Base-by-base conservation (phyloP, 2,329 filamentous ascomycete species). In the Fusarium sp. region DNA sequence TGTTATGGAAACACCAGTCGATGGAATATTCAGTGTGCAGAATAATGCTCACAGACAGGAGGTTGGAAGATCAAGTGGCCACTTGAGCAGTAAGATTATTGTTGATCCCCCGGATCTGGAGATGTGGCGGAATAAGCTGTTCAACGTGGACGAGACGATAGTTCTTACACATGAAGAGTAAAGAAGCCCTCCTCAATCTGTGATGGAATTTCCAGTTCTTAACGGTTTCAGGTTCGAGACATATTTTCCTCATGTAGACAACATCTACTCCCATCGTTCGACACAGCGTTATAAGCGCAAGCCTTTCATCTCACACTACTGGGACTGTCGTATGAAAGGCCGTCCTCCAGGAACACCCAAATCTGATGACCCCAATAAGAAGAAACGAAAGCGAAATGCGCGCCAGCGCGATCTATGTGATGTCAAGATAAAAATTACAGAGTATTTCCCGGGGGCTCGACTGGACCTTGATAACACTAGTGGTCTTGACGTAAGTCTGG, bases 341-440 rank as follows among this genome's bases (percentile, higher is more conserved):
- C 88, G 93, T 1, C 93, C 93, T 1, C 91, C 93, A 0, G 93
- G 93, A 35, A 95, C 93, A 8, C 91, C 92, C 67, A 95, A 95
- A 80, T 93, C 92, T 2, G 90, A 93, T 52, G 93, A 95, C 76
- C 93, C 93, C 0, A 91, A 90, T 80, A 95, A 94, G 85, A 95
- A 94, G 86, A 95, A 94, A 81, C 88, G 93, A 42, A 95, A 94
- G 82, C 90, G 93, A 32, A 90, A 88, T 40, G 91, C 91, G n/a
- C 87, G 93, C 46, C 90, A 93, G 80, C 87, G 92, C 18, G 92
- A 95, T 82, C 86, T 95, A n/a, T 96, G 93, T 80, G 93, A 95
- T 80, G 93, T 95, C 72, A 95, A 95, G 83, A 94, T 95, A 80
- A 95, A 95, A 81, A 94, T 95, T 67, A 94, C 92, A 6, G 93